Evolutionary conservation across 768 basidiomycete genomes (phyloP).

Genomic region (Erythrobasidium yunnanense): DNA sequence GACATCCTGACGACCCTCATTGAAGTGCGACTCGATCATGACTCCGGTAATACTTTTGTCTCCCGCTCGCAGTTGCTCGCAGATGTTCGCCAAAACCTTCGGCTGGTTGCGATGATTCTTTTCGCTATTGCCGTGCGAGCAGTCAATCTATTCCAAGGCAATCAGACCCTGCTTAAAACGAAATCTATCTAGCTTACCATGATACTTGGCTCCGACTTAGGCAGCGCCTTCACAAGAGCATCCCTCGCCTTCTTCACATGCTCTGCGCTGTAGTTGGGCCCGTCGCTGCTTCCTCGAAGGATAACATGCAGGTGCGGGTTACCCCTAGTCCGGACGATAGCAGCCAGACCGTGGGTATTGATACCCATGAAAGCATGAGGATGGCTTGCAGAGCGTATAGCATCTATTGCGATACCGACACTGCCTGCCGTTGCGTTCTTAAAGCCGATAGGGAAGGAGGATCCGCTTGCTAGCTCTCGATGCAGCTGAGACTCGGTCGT

Average conservation of each 20-base stretch:
- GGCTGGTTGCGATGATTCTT: conserved; percentile 92
- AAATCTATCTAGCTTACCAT: conserved; percentile 50
- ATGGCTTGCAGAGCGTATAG: conserved; percentile 81
- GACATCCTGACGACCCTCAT: conserved; percentile 80
- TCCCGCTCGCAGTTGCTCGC: conserved; percentile 62
- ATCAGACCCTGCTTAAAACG: neutral
- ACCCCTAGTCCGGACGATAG: conserved; percentile 83
- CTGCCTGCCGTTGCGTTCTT: conserved; percentile 95
- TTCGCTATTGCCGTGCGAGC: conserved; percentile 80
- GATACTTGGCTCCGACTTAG: conserved; percentile 52
- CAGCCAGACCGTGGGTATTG: conserved; percentile 55
- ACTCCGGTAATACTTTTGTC: conserved; percentile 69
- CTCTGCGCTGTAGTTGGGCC: conserved; percentile 75
- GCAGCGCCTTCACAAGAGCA: conserved; percentile 56
- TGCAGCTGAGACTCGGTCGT: conserved; percentile 97
- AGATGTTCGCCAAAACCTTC: conserved; percentile 55
- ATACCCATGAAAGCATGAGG: conserved; percentile 90
- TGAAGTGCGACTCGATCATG: conserved; percentile 94
- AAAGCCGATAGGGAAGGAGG: conserved; percentile 95
- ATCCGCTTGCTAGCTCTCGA: conserved; percentile 67
- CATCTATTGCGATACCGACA: conserved; percentile 84
- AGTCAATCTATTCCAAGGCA: conserved; percentile 32
- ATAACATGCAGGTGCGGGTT: conserved; percentile 85
- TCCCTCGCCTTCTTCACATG: conserved; percentile 57
- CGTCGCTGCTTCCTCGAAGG: conserved; percentile 79